Evolutionary conservation across 306 rosid species (phyloP).

Genomic region (Morella rubra): DNA sequence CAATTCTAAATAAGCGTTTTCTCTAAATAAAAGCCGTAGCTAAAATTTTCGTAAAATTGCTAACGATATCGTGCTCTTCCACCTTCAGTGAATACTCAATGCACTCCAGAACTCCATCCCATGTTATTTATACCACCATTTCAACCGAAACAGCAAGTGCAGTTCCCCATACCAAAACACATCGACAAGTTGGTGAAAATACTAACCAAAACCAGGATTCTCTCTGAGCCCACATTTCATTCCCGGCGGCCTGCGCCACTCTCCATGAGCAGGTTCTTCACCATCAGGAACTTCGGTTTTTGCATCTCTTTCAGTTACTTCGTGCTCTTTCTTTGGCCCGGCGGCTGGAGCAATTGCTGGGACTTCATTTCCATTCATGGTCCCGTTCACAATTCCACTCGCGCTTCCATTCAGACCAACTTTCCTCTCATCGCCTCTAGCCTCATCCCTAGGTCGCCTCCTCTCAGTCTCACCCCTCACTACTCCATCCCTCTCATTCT

Average conservation of each 20-base stretch:
- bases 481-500: conserved; percentile 40
- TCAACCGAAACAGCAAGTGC: background rate
- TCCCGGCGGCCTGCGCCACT: conserved; percentile 42
- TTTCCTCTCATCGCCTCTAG: conserved; percentile 43
- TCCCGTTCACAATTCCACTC: conserved; percentile 26
- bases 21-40: background rate
- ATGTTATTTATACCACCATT: background rate
- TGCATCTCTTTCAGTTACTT: conserved; percentile 36
- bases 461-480: conserved; percentile 33
- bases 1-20: background rate
- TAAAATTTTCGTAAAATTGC: background rate
- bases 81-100: background rate
- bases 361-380: conserved; percentile 29
- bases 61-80: background rate
- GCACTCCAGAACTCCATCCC: background rate
- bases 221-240: conserved; percentile 71
- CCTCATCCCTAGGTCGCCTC: conserved; percentile 42
- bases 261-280: conserved; percentile 47
- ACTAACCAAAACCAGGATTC: conserved; percentile 74
- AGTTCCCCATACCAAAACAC: conserved; percentile 9
- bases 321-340: conserved; percentile 47
- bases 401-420: conserved; percentile 36
- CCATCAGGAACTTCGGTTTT: conserved; percentile 40
- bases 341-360: conserved; percentile 37
- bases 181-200: conserved; percentile 6